Percentiles rank a stretch among this genome's conserved stretches.
These are phyloP conservation scores for Blastobotrys serpentis DNA, from an alignment of 1,139 yeast species.

Conservation along the genomic window DNA sequence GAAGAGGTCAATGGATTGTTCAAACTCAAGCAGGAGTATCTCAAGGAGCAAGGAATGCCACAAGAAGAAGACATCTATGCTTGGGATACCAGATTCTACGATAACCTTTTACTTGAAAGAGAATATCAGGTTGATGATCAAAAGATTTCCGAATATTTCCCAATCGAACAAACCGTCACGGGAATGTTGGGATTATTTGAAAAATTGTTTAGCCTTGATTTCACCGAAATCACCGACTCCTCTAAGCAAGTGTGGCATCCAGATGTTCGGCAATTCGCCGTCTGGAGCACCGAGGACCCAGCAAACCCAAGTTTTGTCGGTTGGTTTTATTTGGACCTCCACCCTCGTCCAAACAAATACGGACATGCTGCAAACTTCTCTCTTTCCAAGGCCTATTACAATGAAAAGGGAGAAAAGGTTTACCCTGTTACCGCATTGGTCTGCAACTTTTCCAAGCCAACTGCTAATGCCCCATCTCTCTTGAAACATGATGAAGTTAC, in stretches of 20 bases:
- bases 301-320: slow-evolving; percentile 63
- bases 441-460: slow-evolving; percentile 81
- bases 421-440: slow-evolving; percentile 76
- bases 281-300: slow-evolving; percentile 58
- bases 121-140: slow-evolving; percentile 71
- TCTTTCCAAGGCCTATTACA: slow-evolving; percentile 58
- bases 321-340: slow-evolving; percentile 75
- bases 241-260: slow-evolving; percentile 60
- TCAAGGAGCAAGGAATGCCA: slow-evolving; percentile 44
- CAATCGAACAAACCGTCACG: slow-evolving; percentile 61
- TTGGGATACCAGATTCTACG: slow-evolving; percentile 74
- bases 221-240: slow-evolving; percentile 48
- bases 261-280: slow-evolving; percentile 73
- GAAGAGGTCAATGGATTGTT: slow-evolving; percentile 53
- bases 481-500: slow-evolving; percentile 76
- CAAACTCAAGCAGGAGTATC: slow-evolving; percentile 55
- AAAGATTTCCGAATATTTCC: slow-evolving; percentile 74
- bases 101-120: slow-evolving; percentile 60
- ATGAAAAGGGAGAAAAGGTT: slow-evolving; percentile 50
- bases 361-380: slow-evolving; percentile 86
- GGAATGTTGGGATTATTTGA: slow-evolving; percentile 74
- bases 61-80: slow-evolving; percentile 51
- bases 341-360: slow-evolving; percentile 83
- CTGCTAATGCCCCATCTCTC: slow-evolving; percentile 67
- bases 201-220: slow-evolving; percentile 62